Conservation (phyloP, 345 rosid species). For the Sonneratia caseolaris region DNA sequence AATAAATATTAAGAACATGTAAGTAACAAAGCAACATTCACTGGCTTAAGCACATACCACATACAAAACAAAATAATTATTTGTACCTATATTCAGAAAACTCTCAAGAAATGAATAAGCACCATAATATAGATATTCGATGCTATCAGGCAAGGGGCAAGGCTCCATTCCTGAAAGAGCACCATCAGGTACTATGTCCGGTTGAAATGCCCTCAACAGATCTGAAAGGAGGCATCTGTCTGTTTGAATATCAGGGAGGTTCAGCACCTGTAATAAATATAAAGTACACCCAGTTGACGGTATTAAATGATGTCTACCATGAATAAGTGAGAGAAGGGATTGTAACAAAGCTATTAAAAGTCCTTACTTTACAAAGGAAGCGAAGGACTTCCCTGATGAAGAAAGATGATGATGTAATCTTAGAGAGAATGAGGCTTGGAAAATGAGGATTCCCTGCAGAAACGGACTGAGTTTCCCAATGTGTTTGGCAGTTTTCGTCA, state of each 20-base stretch:
- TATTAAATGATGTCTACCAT: background rate
- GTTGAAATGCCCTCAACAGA: constrained; percentile 65
- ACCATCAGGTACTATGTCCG: constrained; percentile 24
- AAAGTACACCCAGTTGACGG: constrained; percentile 4
- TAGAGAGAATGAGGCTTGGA: constrained; percentile 31
- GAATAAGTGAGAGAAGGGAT: background rate
- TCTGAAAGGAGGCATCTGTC: constrained; percentile 38
- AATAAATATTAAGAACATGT: background rate
- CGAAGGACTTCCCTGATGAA: constrained; percentile 56
- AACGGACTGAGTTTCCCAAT: constrained; percentile 50
- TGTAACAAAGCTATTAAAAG: constrained; percentile 8
- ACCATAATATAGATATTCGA: constrained; percentile 52
- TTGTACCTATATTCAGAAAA: constrained; percentile 42
- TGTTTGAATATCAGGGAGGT: constrained; percentile 40
- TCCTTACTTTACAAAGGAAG: constrained; percentile 54
- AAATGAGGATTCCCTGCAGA: constrained; percentile 48
- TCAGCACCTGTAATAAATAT: constrained; percentile 33
- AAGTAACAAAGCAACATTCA: constrained; percentile 2
- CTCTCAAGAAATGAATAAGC: constrained; percentile 54
- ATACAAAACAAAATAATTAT: constrained; percentile 8
- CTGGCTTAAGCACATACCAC: background rate
- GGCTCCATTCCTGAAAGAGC: constrained; percentile 28
- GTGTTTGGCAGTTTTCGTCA: constrained; percentile 49
- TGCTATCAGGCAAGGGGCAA: constrained; percentile 45
- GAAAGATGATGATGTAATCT: constrained; percentile 34